Evolutionary conservation across 495 filamentous ascomycete genomes (phyloP).

Genomic region (Penicillium ucsense): DNA sequence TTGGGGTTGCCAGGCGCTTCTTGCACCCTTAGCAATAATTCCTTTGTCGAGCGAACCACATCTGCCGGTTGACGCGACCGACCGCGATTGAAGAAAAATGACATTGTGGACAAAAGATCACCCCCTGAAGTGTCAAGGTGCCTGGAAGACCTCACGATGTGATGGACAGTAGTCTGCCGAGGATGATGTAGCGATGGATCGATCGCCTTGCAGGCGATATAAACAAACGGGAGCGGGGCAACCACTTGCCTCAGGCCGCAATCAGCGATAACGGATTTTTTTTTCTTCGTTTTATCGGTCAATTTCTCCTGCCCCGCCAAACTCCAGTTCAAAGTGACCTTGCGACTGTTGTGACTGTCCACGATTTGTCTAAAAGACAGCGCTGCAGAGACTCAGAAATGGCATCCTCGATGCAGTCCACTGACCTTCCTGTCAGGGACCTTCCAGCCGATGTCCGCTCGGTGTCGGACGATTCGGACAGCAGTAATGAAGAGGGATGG

Average conservation of each 20-base stretch:
- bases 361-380: too few relatives aligned
- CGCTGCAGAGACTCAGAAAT: slow-evolving; percentile 5
- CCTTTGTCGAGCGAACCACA: slow-evolving; percentile 47
- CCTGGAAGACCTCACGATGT: too few relatives aligned
- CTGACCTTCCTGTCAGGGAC: slow-evolving; percentile 16
- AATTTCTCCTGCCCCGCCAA: slow-evolving; percentile 17
- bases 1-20: slow-evolving; percentile 34
- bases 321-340: background rate
- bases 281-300: slow-evolving; percentile 20
- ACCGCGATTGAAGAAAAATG: slow-evolving; percentile 81
- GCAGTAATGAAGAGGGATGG: slow-evolving; percentile 62
- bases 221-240: slow-evolving; percentile 35
- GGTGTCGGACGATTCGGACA: slow-evolving; percentile 38
- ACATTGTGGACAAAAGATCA: slow-evolving; percentile 41
- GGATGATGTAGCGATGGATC: too few relatives aligned
- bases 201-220: slow-evolving; percentile 7
- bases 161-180: too few relatives aligned
- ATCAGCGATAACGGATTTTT: slow-evolving; percentile 19
- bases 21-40: slow-evolving; percentile 41
- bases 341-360: too few relatives aligned
- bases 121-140: too few relatives aligned
- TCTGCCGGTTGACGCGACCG: slow-evolving; percentile 45
- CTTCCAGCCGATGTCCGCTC: slow-evolving; percentile 22
- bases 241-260: slow-evolving; percentile 18
- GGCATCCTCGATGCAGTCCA: slow-evolving; percentile 17